Conservation (phyloP, 192 early-diverging fungal genomes). For the Coemansia asiatica region DNA sequence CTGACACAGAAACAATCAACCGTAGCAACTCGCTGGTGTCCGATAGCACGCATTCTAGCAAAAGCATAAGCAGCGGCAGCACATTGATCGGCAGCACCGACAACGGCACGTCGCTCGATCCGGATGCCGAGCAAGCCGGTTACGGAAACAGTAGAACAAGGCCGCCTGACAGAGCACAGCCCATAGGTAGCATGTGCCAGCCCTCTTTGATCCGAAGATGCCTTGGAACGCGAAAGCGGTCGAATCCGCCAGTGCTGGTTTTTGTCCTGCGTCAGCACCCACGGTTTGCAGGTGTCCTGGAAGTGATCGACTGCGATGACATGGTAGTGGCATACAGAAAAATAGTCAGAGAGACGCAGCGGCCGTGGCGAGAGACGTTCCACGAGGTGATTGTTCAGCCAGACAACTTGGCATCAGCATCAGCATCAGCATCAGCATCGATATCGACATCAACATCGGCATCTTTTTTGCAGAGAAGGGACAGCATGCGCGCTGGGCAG, state of each 20-base stretch:
- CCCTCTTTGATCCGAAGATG: not conserved
- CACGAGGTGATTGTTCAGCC: slow-evolving; percentile 16
- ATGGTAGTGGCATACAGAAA: slow-evolving; percentile 29
- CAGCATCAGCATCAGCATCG: not conserved
- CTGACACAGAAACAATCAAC: slow-evolving; percentile 13
- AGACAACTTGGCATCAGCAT: not conserved
- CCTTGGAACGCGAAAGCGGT: not conserved
- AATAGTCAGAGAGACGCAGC: slow-evolving; percentile 14
- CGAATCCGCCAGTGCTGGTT: slow-evolving; percentile 2
- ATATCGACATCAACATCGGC: not conserved
- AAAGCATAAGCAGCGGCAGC: slow-evolving; percentile 23
- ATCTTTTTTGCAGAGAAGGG: not conserved
- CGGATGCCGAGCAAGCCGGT: not conserved
- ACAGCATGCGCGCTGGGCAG: not conserved
- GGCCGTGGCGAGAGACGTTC: slow-evolving; percentile 41
- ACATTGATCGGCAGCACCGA: slow-evolving; percentile 19
- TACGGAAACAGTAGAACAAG: not conserved
- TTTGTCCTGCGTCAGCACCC: slow-evolving; percentile 28
- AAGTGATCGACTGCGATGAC: slow-evolving; percentile 28
- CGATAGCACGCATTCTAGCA: slow-evolving; percentile 2
- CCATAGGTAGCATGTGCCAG: not conserved
- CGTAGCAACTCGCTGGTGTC: slow-evolving; percentile 12
- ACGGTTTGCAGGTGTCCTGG: slow-evolving; percentile 21
- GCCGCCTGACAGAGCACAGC: not conserved
- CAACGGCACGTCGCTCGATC: not conserved